Evolutionary conservation across 805 yeast species (phyloP).

Genomic region (Metahyphopichia silvanorum): DNA sequence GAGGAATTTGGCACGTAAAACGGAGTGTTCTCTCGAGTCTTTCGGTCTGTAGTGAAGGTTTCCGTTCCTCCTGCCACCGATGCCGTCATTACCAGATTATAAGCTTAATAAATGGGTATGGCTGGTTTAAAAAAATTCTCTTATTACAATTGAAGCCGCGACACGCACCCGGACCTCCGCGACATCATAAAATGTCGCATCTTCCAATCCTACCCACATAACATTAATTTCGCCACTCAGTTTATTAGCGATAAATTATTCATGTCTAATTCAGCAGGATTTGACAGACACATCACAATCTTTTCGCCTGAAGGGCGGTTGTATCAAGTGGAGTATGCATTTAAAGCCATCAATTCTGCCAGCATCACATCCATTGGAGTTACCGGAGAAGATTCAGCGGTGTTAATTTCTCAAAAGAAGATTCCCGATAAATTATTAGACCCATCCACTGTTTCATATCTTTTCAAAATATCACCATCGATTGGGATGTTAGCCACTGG

Average conservation of each 20-base stretch:
- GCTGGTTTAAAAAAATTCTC: no score
- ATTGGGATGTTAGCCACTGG: conserved; percentile 94
- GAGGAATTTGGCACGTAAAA: conserved; percentile 20
- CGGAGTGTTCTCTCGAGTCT: conserved; percentile 31
- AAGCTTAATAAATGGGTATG: no score
- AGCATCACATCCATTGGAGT: conserved; percentile 87
- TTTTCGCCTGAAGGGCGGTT: conserved; percentile 98
- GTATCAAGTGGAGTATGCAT: conserved; percentile 97
- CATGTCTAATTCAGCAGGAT: conserved; percentile 95
- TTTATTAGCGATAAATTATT: no score
- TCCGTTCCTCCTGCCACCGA: conserved; percentile 14
- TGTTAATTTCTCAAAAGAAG: conserved; percentile 89
- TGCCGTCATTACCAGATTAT: conserved; percentile 5
- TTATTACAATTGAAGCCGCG: no score
- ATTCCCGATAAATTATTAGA: conserved; percentile 94
- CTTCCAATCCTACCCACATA: no score
- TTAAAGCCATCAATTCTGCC: conserved; percentile 92
- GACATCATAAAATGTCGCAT: no score
- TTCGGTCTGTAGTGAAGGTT: conserved; percentile 33
- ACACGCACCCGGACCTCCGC: no score
- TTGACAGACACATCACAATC: conserved; percentile 97
- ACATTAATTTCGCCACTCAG: no score
- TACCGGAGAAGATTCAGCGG: conserved; percentile 82
- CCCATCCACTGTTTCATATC: conserved; percentile 78
- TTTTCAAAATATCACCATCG: conserved; percentile 75